phyloP scores from a whole-genome alignment of 2,329 filamentous ascomycete genomes.

The Bipolaris oryzae region DNA sequence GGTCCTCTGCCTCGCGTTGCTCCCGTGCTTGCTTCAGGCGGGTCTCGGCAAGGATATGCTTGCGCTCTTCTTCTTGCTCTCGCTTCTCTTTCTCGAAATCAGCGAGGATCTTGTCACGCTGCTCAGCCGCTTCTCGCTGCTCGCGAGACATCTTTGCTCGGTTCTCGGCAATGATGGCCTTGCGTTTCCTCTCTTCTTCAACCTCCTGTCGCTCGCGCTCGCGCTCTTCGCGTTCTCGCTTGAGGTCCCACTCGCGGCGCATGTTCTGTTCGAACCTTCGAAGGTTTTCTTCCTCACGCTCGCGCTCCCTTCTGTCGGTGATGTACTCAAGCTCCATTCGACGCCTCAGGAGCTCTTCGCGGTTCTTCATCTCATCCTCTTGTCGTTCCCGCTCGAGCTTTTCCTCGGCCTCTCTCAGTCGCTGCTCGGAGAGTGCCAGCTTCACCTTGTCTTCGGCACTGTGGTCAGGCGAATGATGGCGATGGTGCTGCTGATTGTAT shows the following conservation, averaged over 20 bases:
- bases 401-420: conserved; percentile 46
- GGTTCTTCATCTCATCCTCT: conserved; percentile 41
- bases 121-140: conserved; percentile 29
- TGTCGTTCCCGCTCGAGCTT: conserved; percentile 44
- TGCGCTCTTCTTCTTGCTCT: conserved; percentile 36
- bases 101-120: conserved; percentile 35
- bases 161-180: conserved; percentile 48
- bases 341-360: conserved; percentile 46
- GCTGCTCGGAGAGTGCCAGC: conserved; percentile 42
- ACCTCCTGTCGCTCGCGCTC: conserved; percentile 47
- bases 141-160: conserved; percentile 43
- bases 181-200: conserved; percentile 49
- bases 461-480: conserved; percentile 18
- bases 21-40: conserved; percentile 36
- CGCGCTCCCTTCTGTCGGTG: conserved; percentile 42
- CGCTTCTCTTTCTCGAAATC: conserved; percentile 35
- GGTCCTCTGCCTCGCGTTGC: conserved; percentile 33
- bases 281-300: conserved; percentile 36
- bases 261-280: conserved; percentile 38
- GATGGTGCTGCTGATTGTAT: background rate
- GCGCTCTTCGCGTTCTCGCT: conserved; percentile 38
- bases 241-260: conserved; percentile 42
- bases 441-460: conserved; percentile 38
- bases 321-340: conserved; percentile 46
- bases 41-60: conserved; percentile 40